Conservation (phyloP, 441 rosid species). For the Erodium trifolium region DNA sequence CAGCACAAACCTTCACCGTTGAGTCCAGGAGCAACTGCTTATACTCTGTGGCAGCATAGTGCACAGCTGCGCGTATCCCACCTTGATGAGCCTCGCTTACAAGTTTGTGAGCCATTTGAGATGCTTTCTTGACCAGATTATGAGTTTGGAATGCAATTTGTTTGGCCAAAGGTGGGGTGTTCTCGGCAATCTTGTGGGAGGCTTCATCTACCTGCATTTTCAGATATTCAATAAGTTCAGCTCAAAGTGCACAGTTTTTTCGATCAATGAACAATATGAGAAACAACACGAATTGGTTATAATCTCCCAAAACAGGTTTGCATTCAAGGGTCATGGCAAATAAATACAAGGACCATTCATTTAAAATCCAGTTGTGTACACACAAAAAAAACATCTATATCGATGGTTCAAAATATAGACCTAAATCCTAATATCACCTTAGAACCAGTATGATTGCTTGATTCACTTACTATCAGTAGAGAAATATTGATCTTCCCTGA, state of each 20-base stretch:
- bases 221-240: neutral
- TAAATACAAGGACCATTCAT: no score
- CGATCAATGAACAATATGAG: no score
- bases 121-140: slow-evolving; percentile 29
- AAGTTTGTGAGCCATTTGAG: slow-evolving; percentile 41
- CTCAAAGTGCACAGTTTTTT: neutral
- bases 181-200: slow-evolving; percentile 45
- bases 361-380: no score
- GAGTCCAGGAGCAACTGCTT: slow-evolving; percentile 37
- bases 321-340: no score
- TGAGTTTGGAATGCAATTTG: slow-evolving; percentile 33
- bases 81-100: slow-evolving; percentile 42
- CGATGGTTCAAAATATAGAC: no score
- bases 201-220: slow-evolving; percentile 53
- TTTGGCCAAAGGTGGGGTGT: slow-evolving; percentile 67
- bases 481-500: no score
- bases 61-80: slow-evolving; percentile 55
- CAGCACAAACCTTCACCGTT: slow-evolving; percentile 49
- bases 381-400: no score
- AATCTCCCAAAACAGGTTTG: no score
- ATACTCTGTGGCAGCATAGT: slow-evolving; percentile 40
- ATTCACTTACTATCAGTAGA: no score
- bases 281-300: no score
- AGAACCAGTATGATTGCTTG: no score
- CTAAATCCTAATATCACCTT: no score